These are phyloP conservation scores for Neopestalotiopsis sp. DNA, from an alignment of 2,329 filamentous ascomycete genomes.

Conservation along the genomic window DNA sequence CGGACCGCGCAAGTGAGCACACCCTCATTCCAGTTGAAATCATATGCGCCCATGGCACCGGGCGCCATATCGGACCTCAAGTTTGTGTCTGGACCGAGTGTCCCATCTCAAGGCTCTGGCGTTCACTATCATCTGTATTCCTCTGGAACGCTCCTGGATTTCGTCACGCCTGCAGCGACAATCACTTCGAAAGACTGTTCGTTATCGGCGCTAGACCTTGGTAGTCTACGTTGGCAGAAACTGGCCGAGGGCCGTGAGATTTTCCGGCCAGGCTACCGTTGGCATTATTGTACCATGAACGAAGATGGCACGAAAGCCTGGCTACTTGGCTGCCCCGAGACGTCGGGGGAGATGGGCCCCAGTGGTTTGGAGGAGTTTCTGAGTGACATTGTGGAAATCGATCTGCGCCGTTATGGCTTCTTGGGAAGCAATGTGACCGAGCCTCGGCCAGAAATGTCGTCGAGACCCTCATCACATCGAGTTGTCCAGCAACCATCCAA, in stretches of 20 bases:
- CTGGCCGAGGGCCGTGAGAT: slow-evolving; percentile 93
- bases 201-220: slow-evolving; percentile 85
- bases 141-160: slow-evolving; percentile 89
- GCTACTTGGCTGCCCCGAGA: slow-evolving; percentile 90
- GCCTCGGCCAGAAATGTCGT: slow-evolving; percentile 49
- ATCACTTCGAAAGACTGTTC: slow-evolving; percentile 89
- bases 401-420: slow-evolving; percentile 89
- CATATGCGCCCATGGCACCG: slow-evolving; percentile 83
- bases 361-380: slow-evolving; percentile 87
- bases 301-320: slow-evolving; percentile 95
- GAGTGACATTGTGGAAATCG: slow-evolving; percentile 92
- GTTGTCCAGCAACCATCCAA: slow-evolving; percentile 62
- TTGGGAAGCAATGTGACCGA: slow-evolving; percentile 78
- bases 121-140: slow-evolving; percentile 96
- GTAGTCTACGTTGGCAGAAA: slow-evolving; percentile 90
- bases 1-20: slow-evolving; percentile 71
- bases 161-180: slow-evolving; percentile 89
- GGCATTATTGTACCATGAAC: slow-evolving; percentile 98
- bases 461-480: slow-evolving; percentile 55
- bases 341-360: slow-evolving; percentile 67
- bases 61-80: slow-evolving; percentile 89
- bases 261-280: slow-evolving; percentile 89
- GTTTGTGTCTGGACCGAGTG: slow-evolving; percentile 84
- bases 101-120: slow-evolving; percentile 87
- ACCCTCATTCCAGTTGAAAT: slow-evolving; percentile 69